Evolutionary conservation across 352 stramenopile species (phyloP).

Genomic region (Globisporangium canariense): DNA sequence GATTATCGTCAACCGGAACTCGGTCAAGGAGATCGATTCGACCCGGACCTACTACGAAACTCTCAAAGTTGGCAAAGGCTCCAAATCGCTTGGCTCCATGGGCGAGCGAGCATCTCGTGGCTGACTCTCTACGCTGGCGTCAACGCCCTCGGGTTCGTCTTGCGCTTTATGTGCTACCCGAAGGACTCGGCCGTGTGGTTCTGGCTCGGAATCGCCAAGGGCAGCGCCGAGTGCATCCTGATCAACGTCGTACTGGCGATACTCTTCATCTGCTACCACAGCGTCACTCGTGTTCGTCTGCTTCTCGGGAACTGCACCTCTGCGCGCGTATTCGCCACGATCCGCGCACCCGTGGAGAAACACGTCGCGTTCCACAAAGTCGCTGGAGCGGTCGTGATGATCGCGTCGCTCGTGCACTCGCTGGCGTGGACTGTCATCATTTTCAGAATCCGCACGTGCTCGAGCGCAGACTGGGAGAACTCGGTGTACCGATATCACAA

Average conservation of each 20-base stretch:
- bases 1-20: background rate
- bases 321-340: background rate
- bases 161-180: conserved; percentile 26
- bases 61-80: background rate
- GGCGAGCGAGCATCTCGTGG: conserved; percentile 21
- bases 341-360: conserved; percentile 25
- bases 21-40: background rate
- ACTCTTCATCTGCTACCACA: conserved; percentile 31
- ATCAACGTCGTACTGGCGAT: conserved; percentile 34
- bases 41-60: background rate
- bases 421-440: conserved; percentile 33
- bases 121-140: conserved; percentile 23
- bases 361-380: conserved; percentile 38
- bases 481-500: conserved; percentile 25
- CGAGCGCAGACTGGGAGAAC: conserved; percentile 15
- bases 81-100: conserved; percentile 14
- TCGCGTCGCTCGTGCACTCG: conserved; percentile 32
- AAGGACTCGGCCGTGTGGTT: conserved; percentile 23
- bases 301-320: background rate
- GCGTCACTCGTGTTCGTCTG: conserved; percentile 20
- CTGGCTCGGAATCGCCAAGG: conserved; percentile 35
- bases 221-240: conserved; percentile 35
- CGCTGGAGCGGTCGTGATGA: conserved; percentile 23
- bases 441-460: conserved; percentile 14
- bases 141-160: conserved; percentile 24